phyloP scores from a whole-genome alignment of 2,329 filamentous ascomycete species.

The Mycocentrospora acerina region DNA sequence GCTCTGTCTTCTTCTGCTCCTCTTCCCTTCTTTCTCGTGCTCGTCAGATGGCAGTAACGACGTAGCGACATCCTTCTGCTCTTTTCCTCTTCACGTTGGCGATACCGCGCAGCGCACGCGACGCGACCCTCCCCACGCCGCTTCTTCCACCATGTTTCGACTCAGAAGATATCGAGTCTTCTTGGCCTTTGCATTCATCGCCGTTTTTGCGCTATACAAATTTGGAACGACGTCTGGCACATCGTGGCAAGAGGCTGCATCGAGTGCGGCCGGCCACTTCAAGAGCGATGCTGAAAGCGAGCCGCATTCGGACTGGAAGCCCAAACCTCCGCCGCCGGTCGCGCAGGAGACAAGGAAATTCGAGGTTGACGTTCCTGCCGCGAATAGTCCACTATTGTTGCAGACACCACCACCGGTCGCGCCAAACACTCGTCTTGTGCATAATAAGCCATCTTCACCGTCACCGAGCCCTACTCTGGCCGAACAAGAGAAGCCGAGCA shows the following conservation, averaged over 20 bases:
- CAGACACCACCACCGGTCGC: slow-evolving; percentile 34
- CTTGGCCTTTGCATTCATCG: slow-evolving; percentile 56
- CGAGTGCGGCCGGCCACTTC: slow-evolving; percentile 17
- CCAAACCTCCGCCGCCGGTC: slow-evolving; percentile 24
- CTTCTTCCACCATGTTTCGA: slow-evolving; percentile 53
- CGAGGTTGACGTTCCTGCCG: slow-evolving; percentile 32
- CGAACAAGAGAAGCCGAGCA: slow-evolving; percentile 16
- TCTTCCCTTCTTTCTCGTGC: not conserved
- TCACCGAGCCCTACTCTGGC: slow-evolving; percentile 11
- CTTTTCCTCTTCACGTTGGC: not conserved
- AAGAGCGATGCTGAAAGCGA: slow-evolving; percentile 18
- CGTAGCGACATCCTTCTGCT: slow-evolving; percentile 8
- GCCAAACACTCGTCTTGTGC: not conserved
- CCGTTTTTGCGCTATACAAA: slow-evolving; percentile 57
- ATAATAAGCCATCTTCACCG: slow-evolving; percentile 13
- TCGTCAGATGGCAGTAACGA: slow-evolving; percentile 19
- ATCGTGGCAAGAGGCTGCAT: slow-evolving; percentile 37
- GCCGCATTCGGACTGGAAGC: slow-evolving; percentile 19
- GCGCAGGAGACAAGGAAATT: slow-evolving; percentile 37
- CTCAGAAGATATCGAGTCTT: slow-evolving; percentile 64
- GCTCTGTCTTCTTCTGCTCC: slow-evolving; percentile 2
- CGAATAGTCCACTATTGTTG: slow-evolving; percentile 23
- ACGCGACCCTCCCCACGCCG: slow-evolving; percentile 6
- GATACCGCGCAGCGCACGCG: slow-evolving; percentile 11
- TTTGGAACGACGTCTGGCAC: slow-evolving; percentile 50